phyloP scores from a whole-genome alignment of 2,329 filamentous ascomycete species.

The Mariannaea elegans region DNA sequence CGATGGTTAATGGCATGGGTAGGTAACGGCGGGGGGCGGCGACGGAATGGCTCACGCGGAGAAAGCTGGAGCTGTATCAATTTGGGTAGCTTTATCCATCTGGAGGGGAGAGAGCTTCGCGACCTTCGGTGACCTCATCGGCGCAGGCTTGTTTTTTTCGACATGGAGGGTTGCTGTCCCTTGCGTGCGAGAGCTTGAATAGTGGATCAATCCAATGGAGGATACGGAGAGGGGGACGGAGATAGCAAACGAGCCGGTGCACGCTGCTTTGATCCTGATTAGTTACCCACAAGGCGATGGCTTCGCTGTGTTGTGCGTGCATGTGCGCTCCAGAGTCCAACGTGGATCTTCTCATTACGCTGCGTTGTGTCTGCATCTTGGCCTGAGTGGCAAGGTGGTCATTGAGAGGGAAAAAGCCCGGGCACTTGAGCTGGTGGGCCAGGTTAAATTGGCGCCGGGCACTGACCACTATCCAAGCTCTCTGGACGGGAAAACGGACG shows the following conservation, averaged over 20 bases:
- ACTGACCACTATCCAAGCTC: background rate
- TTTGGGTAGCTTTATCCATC: background rate
- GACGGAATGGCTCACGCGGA: slow-evolving; percentile 15
- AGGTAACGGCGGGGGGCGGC: slow-evolving; percentile 29
- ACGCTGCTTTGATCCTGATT: background rate
- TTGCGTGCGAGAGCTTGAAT: slow-evolving; percentile 15
- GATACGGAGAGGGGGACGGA: too few species aligned
- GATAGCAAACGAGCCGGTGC: background rate
- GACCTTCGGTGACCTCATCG: slow-evolving; percentile 15
- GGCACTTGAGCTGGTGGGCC: background rate
- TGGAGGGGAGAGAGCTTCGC: background rate
- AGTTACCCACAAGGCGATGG: background rate
- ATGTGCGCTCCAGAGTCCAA: too few species aligned
- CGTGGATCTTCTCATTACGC: too few species aligned
- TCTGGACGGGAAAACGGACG: background rate
- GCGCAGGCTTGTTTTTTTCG: background rate
- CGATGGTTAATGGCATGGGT: slow-evolving; percentile 2
- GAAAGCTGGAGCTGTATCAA: background rate
- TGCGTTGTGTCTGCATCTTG: too few species aligned
- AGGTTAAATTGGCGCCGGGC: background rate
- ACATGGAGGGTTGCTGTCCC: background rate
- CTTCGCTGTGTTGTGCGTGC: background rate
- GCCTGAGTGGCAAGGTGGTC: too few species aligned
- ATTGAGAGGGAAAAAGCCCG: background rate
- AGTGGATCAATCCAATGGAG: background rate